A percentile compares a stretch with the other conserved stretches of the same genome.
These are phyloP conservation scores for Cylindrotheca closterium DNA, from an alignment of 108 stramenopile species.

Conservation along the genomic window DNA sequence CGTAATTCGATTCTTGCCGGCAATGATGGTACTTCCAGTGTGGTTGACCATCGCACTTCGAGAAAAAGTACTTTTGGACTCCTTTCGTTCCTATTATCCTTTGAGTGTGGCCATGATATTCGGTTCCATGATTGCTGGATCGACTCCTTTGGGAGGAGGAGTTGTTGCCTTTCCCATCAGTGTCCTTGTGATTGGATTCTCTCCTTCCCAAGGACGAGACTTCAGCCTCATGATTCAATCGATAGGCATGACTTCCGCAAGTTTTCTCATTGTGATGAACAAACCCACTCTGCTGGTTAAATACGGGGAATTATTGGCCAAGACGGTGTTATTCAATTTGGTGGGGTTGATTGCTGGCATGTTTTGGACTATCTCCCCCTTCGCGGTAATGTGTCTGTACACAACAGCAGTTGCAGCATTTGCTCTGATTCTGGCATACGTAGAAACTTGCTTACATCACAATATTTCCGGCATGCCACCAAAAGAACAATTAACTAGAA, in stretches of 20 bases:
- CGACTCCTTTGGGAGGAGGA: slow-evolving; percentile 83
- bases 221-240: slow-evolving; percentile 22
- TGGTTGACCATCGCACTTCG: slow-evolving; percentile 4
- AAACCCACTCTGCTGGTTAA: slow-evolving; percentile 2
- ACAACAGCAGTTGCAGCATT: slow-evolving; percentile 12
- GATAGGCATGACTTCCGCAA: slow-evolving; percentile 25
- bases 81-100: slow-evolving; percentile 8
- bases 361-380: neutral
- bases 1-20: slow-evolving; percentile 6
- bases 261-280: slow-evolving; percentile 18
- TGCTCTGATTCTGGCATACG: slow-evolving; percentile 11
- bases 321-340: slow-evolving; percentile 1
- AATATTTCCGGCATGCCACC: no score
- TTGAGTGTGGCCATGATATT: slow-evolving; percentile 25
- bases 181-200: slow-evolving; percentile 16
- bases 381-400: slow-evolving; percentile 8
- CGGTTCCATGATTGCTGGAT: slow-evolving; percentile 80
- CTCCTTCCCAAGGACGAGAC: slow-evolving; percentile 20
- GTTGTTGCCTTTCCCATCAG: slow-evolving; percentile 27
- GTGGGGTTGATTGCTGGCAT: slow-evolving; percentile 12
- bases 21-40: neutral
- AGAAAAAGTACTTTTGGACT: neutral
- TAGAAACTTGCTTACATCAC: no score
- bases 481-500: no score
- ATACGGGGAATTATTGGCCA: slow-evolving; percentile 5